Base-by-base conservation (phyloP, 805 yeast species). In the Kuraishia capsulata region DNA sequence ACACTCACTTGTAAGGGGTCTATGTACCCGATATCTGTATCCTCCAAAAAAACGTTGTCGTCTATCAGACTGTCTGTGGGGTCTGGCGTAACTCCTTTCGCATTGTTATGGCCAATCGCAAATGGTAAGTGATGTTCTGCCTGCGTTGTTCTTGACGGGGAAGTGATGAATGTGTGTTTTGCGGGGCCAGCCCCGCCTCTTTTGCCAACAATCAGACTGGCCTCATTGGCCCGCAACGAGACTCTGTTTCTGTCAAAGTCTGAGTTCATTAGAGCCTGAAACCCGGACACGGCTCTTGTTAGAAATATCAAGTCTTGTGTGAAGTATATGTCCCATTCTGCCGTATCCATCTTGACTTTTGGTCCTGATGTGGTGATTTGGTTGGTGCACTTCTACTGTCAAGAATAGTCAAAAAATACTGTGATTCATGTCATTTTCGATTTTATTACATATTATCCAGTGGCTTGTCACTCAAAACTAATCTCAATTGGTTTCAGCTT, bases 1-100 rank as follows among this genome's bases (percentile, higher is more conserved):
- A 60, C 57, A 4, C 69, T 67, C 43, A 71, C 41, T 37, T 62
- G 71, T 2, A 65, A 54, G 0, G 71, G 68, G 36, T 61, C 62
- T 5, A 20, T 5, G n/a, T 25, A 14, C 4, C 25, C 21, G n/a
- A 28, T 11, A 11, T 38, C 37, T 30, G 25, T 38, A 17, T 26
- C 37, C 19, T 40, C 36, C 30, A 32, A 13, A 28, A 28, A 28
- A 6, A 28, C 31, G 31, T 17, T 28, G 14, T 28, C 17, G 13
- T 28, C 31, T 17, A 14, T 13, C 26, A 8, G 10, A 13, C 31
- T 13, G 17, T 5, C 14, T 6, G 17, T 23, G 20, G 20, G 13
- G 9, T 25, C 30, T 5, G 16, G 20, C 13, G 31, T 17, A 5
- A 19, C n/a, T 13, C 33, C 20, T 8, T 21, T 5, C 5, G 26